These are phyloP conservation scores for Licmophora abbreviata DNA, from an alignment of 108 stramenopile species.

Conservation along the genomic window DNA sequence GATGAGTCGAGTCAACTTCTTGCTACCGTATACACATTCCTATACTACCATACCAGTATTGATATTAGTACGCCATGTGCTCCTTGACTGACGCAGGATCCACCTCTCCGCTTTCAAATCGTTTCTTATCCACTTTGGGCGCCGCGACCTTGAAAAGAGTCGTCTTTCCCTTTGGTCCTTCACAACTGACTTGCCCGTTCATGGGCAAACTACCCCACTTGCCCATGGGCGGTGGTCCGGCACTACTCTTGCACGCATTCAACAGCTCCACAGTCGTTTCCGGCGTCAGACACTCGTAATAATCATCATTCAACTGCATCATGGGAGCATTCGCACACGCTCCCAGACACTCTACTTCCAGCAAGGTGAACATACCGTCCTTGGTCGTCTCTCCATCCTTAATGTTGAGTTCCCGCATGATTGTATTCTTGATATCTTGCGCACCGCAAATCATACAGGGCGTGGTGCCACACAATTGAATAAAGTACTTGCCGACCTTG, in stretches of 20 bases:
- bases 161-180: conserved; percentile 98
- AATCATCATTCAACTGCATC: conserved; percentile 99
- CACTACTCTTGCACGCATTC: conserved; percentile 90
- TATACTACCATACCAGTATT: too few species aligned
- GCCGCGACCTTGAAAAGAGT: conserved; percentile 49
- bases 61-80: conserved; percentile 87
- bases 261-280: conserved; percentile 90
- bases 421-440: conserved; percentile 98
- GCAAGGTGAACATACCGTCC: conserved; percentile 95
- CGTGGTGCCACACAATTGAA: conserved; percentile 99
- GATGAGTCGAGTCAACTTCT: too few species aligned
- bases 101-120: conserved; percentile 82
- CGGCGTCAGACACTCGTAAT: conserved; percentile 98
- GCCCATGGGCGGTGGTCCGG: conserved; percentile 84
- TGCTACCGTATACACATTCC: too few species aligned
- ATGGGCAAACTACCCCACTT: conserved; percentile 99
- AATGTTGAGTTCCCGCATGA: conserved; percentile 94
- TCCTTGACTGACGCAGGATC: conserved; percentile 95
- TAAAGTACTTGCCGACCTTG: conserved; percentile 99
- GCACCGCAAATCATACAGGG: conserved; percentile 99
- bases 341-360: conserved; percentile 99
- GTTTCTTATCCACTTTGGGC: conserved; percentile 62
- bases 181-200: conserved; percentile 99
- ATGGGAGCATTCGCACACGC: conserved; percentile 99
- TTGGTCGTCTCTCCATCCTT: conserved; percentile 93